Conservation (phyloP, 2,329 filamentous ascomycete species). For the Metarhizium brunneum region DNA sequence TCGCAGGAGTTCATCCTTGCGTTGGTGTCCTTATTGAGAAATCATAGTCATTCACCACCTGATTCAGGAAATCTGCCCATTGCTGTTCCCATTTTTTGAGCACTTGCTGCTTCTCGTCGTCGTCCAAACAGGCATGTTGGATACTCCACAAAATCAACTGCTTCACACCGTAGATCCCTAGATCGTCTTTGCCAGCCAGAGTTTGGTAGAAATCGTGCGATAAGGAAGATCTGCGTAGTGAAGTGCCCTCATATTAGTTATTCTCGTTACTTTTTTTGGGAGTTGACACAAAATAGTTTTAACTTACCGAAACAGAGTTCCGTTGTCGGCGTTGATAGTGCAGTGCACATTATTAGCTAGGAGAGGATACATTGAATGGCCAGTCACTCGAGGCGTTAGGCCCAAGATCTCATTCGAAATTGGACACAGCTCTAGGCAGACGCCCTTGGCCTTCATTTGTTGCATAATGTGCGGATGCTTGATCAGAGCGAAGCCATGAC, state of each 20-base stretch:
- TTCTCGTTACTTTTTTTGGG: too few species aligned
- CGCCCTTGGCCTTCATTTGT: constrained; percentile 50
- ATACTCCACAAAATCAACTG: constrained; percentile 57
- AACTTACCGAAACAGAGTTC: constrained; percentile 57
- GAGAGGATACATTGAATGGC: constrained; percentile 58
- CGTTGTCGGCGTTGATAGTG: constrained; percentile 67
- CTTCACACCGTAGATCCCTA: constrained; percentile 62
- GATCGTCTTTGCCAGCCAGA: constrained; percentile 57
- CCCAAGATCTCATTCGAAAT: constrained; percentile 71
- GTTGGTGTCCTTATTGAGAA: too few species aligned
- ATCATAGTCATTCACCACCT: constrained; percentile 36
- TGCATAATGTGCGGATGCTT: constrained; percentile 59
- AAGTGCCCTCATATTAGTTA: background rate
- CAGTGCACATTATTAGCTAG: constrained; percentile 66
- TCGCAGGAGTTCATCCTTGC: too few species aligned
- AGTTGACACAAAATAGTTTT: too few species aligned
- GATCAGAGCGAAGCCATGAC: constrained; percentile 62
- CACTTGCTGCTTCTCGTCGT: constrained; percentile 28
- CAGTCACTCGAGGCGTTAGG: constrained; percentile 53
- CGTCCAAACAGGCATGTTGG: constrained; percentile 46
- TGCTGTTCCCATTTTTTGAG: constrained; percentile 37
- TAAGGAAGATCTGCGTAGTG: constrained; percentile 49
- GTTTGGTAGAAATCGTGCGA: constrained; percentile 72
- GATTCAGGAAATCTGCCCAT: constrained; percentile 51
- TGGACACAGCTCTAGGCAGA: constrained; percentile 68